Evolutionary conservation across 192 early-diverging fungal genomes (phyloP).

Genomic region (Mortierella hygrophila): DNA sequence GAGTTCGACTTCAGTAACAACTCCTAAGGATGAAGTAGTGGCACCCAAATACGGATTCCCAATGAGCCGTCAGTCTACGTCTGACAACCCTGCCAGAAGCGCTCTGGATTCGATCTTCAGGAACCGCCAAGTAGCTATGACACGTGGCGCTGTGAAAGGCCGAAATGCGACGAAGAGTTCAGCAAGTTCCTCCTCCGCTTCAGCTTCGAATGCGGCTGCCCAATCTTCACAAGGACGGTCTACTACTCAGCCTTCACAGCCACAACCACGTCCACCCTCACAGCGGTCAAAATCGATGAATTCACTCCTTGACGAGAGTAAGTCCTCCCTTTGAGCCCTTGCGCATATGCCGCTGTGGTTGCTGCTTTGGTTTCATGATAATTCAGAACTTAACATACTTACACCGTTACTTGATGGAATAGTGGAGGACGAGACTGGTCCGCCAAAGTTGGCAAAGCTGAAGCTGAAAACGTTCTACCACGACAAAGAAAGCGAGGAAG

Average conservation of each 20-base stretch:
- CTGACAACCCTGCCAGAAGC: constrained; percentile 30
- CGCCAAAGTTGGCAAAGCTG: constrained; percentile 35
- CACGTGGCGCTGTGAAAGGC: constrained; percentile 27
- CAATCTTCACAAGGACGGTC: neutral
- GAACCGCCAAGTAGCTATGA: constrained; percentile 46
- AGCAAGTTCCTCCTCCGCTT: neutral
- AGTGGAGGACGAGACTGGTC: constrained; percentile 24
- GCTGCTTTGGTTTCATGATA: neutral
- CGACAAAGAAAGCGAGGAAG: constrained; percentile 54
- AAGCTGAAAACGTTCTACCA: constrained; percentile 44
- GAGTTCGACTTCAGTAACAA: neutral
- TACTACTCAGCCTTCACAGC: neutral
- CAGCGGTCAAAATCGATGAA: constrained; percentile 18
- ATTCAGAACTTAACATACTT: neutral
- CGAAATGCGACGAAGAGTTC: neutral
- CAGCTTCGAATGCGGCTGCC: neutral
- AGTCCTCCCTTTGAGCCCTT: neutral
- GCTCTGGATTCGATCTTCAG: constrained; percentile 45
- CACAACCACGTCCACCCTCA: neutral
- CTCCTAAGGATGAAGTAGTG: constrained; percentile 1
- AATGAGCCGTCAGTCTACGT: constrained; percentile 24
- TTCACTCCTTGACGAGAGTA: neutral
- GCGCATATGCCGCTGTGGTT: neutral
- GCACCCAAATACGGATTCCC: constrained; percentile 19
- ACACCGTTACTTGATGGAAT: neutral